Conservation (phyloP, 2,329 filamentous ascomycete species). For the Metarhizium robertsii region DNA sequence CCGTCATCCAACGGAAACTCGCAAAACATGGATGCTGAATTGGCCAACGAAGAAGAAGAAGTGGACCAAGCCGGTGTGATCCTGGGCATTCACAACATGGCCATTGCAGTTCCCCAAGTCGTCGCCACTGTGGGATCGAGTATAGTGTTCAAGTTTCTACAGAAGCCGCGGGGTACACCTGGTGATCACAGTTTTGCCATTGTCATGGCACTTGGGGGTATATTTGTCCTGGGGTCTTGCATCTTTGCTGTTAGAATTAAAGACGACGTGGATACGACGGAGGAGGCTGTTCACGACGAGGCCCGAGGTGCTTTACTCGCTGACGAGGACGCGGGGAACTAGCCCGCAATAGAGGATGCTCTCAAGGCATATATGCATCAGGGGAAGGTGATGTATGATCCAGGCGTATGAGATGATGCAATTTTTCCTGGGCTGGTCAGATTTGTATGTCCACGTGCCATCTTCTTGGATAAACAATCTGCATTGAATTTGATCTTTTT, state of each 20-base stretch:
- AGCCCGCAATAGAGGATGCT: background rate
- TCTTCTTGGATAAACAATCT: background rate
- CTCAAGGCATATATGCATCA: background rate
- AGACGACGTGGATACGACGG: conserved; percentile 41
- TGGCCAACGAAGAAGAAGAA: conserved; percentile 40
- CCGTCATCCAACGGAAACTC: conserved; percentile 2
- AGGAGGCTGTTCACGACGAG: conserved; percentile 31
- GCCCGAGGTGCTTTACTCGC: conserved; percentile 14
- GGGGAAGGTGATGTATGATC: background rate
- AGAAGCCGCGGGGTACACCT: conserved; percentile 76
- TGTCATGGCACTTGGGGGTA: conserved; percentile 75
- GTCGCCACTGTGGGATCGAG: conserved; percentile 79
- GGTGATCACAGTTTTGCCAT: conserved; percentile 83
- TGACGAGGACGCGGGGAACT: background rate
- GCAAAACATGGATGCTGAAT: conserved; percentile 14
- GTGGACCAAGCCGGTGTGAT: conserved; percentile 80
- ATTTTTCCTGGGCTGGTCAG: background rate
- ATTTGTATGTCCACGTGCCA: background rate
- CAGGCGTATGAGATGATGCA: background rate
- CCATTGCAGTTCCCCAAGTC: conserved; percentile 85
- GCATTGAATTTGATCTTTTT: background rate
- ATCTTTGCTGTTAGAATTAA: conserved; percentile 60
- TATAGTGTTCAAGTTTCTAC: conserved; percentile 72
- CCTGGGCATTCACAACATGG: conserved; percentile 91
- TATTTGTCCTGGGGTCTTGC: conserved; percentile 68